Evolutionary conservation across 2,329 filamentous ascomycete genomes (phyloP), one percentile per base, ranked within the genome.

Genomic region (Fusarium hostae): DNA sequence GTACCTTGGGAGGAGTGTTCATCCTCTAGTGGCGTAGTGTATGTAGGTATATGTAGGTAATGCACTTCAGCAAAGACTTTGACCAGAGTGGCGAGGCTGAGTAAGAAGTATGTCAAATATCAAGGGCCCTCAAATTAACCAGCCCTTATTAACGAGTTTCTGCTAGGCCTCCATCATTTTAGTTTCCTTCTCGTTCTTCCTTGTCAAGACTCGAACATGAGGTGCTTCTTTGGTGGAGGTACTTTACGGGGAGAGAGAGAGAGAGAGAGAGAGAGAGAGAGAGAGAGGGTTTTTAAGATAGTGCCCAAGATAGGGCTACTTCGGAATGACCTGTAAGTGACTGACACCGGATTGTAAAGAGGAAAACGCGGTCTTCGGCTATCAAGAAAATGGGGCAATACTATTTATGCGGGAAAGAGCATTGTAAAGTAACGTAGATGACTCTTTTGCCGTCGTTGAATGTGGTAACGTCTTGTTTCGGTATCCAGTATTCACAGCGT

Each of bases 371-470:
- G 32, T 41, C 28, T n/a, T 35, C n/a, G 6, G 51, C 13, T 63
- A 30, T 28, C 30, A 28, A 20, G 26, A 34, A 24, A 37, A 43
- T 39, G n/a, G 44, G 32, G 39, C 12, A 43, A 34, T 16, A n/a
- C 37, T 54, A 41, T 34, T 61, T 41, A 58, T 57, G 26, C 68
- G 59, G 60, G 57, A 26, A 37, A 35, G 26, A 43, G n/a, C 47
- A 47, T 24, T 26, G 34, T 28, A 30, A 63, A 43, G 41, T 18
- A 24, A 68, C 51, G 22, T 58, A 35, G 68, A 71, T 71, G 69
- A 71, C 69, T 72, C 69, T 58, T 71, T 69, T 60, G 68, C 64
- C 68, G 68, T 58, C 45, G 59, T 71, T 59, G 63, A 68, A 51
- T 63, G 63, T 24, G 63, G 63, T 51, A 62, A 54, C 58, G 55